These are phyloP conservation scores for Beauveria pseudobassiana DNA, from an alignment of 2,329 filamentous ascomycete species.

Conservation along the genomic window DNA sequence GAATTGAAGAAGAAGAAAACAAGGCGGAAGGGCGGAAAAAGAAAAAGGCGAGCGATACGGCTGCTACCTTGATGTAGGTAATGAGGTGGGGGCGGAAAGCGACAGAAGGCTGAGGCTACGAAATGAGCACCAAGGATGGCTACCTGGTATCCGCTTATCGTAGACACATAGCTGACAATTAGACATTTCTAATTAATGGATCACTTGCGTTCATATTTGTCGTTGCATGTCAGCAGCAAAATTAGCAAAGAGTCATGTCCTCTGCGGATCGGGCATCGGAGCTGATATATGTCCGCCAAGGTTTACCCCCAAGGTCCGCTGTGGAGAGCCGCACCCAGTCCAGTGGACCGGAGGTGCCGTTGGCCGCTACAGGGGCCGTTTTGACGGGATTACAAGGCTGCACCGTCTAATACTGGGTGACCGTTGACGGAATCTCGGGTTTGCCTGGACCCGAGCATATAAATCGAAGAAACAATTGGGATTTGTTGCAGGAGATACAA, in stretches of 20 bases:
- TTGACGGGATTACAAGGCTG: not conserved
- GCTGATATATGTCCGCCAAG: not conserved
- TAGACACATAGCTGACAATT: not conserved
- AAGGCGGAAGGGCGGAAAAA: not conserved
- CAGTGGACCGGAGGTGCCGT: not conserved
- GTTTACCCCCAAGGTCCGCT: not conserved
- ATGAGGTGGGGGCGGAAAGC: not conserved
- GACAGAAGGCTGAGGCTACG: not conserved
- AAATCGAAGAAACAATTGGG: too few species aligned
- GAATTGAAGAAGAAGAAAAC: not conserved
- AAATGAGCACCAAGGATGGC: not conserved
- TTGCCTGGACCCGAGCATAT: too few species aligned
- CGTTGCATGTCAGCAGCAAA: not conserved
- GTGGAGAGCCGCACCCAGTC: not conserved
- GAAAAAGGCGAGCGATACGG: conserved; percentile 1
- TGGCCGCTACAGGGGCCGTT: not conserved
- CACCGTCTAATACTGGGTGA: not conserved
- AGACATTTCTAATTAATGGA: not conserved
- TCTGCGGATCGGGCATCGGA: not conserved
- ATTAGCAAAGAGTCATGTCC: not conserved
- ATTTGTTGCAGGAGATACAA: not conserved
- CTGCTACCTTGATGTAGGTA: not conserved
- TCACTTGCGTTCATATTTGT: not conserved
- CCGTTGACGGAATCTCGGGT: not conserved
- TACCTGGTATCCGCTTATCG: not conserved